Conservation (phyloP, 2,329 filamentous ascomycete species). For the Cercospora beticola region DNA sequence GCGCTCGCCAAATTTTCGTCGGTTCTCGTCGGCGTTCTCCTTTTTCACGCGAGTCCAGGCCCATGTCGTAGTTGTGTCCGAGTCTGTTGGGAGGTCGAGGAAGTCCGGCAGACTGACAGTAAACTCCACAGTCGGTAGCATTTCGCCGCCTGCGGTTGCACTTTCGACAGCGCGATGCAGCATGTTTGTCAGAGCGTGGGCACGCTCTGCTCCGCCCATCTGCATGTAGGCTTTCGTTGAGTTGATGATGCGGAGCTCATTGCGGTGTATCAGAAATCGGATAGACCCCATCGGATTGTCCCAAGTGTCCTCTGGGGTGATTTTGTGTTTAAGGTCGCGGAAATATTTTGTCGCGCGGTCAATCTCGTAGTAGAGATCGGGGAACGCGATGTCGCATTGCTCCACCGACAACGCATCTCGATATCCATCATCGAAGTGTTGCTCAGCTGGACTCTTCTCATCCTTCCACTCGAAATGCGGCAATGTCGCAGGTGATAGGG, state of each 20-base stretch:
- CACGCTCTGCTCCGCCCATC: conserved; percentile 22
- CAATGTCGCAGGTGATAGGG: neutral
- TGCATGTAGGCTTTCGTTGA: conserved; percentile 27
- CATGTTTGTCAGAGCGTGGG: conserved; percentile 43
- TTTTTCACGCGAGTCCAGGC: conserved; percentile 19
- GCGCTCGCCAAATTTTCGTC: conserved; percentile 37
- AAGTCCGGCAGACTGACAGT: conserved; percentile 48
- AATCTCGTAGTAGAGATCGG: conserved; percentile 33
- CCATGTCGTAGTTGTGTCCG: conserved; percentile 27
- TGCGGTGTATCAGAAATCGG: conserved; percentile 30
- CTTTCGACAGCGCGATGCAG: conserved; percentile 47
- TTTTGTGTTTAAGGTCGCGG: conserved; percentile 18
- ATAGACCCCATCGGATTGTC: conserved; percentile 23
- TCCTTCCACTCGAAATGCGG: neutral
- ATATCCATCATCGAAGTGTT: conserved; percentile 1
- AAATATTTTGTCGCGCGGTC: conserved; percentile 30
- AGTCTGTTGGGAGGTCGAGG: conserved; percentile 1
- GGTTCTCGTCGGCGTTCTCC: neutral
- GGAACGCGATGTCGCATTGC: conserved; percentile 33
- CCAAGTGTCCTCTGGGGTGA: conserved; percentile 26
- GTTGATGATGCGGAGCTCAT: conserved; percentile 29
- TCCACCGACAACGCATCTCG: neutral
- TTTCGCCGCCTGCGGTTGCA: conserved; percentile 38
- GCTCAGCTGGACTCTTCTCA: neutral
- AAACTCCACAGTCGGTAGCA: conserved; percentile 51